Conservation (phyloP, 2,329 filamentous ascomycete species). For the Grosmannia serpens region DNA sequence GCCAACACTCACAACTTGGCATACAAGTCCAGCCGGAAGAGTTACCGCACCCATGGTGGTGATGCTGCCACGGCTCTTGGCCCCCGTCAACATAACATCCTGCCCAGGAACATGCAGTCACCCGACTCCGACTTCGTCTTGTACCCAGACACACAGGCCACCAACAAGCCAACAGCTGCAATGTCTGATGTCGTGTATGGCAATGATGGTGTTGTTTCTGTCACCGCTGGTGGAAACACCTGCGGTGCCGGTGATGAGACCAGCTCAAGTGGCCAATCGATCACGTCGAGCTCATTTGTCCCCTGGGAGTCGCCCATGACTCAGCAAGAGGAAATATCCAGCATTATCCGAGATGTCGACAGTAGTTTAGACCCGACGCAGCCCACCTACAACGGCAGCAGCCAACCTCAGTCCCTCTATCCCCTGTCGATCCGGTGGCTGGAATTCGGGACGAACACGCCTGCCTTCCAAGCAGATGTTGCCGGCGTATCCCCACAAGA, state of each 20-base stretch:
- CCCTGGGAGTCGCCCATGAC: constrained; percentile 14
- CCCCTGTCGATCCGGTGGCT: not conserved
- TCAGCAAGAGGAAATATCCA: constrained; percentile 4
- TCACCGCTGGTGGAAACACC: not conserved
- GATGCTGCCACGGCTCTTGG: not conserved
- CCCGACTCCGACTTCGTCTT: not conserved
- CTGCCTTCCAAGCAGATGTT: not conserved
- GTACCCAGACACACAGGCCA: not conserved
- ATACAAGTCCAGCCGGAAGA: constrained; percentile 52
- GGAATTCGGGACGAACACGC: not conserved
- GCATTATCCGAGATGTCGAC: not conserved
- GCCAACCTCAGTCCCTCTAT: not conserved
- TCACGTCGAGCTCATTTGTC: constrained; percentile 3
- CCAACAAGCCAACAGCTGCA: not conserved
- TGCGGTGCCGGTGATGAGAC: not conserved
- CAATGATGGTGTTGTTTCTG: not conserved
- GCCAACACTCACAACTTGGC: constrained; percentile 66
- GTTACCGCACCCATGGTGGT: not conserved
- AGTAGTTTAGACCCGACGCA: not conserved
- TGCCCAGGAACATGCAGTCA: not conserved
- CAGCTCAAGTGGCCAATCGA: not conserved
- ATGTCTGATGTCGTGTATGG: not conserved
- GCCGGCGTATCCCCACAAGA: not conserved
- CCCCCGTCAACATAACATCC: not conserved
- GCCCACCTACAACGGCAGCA: not conserved